Base-by-base conservation (phyloP, 345 rosid species). In the Euphorbia lathyris region DNA sequence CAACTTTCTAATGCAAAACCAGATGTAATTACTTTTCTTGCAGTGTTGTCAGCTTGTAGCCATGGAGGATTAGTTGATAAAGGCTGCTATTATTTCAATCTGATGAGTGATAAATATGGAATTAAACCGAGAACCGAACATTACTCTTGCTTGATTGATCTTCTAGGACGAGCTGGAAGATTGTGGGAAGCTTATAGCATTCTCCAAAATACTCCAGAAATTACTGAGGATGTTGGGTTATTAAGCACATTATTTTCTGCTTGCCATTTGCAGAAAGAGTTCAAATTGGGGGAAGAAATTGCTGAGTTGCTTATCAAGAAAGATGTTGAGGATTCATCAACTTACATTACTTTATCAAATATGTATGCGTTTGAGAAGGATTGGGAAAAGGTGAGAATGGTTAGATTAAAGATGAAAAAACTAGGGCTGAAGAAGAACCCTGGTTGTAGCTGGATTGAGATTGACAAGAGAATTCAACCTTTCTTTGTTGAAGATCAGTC, bases 361-460 rank as follows among this genome's bases (percentile, higher is more conserved):
- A 73, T 85, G 58, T 83, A 87, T 53, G 90, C 92, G 42, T 88
- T 80, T 62, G 59, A 58, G 47, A 79, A 73, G 72, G 78, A 82
- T 69, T 88, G 97, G 97, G 86, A 86, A 64, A 79, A 83, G 73
- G 86, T 83, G n/a, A 58, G 86, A 1, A 65, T 67, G 65, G 82
- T 85, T 69, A 87, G 96, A 64, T 27, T 63, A 51, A 87, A 83
- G 78, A 85, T 86, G 86, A 84, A 82, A 76, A 86, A 84, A 75
- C 65, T 84, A 48, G 84, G 91, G 12, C 32, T 86, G 76, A 86
- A 19, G 77, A 87, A 87, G 84, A 87, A 77, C 60, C 92, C 91
- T 1, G 90, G 93, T 7, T 89, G 89, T 71, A 86, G 96, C 71
- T 92, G 96, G 92, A 86, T 87, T 63, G 96, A 89, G 82, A 81